Evolutionary conservation across 805 yeast genomes (phyloP).

Genomic region (Yamadazyma scolyti): DNA sequence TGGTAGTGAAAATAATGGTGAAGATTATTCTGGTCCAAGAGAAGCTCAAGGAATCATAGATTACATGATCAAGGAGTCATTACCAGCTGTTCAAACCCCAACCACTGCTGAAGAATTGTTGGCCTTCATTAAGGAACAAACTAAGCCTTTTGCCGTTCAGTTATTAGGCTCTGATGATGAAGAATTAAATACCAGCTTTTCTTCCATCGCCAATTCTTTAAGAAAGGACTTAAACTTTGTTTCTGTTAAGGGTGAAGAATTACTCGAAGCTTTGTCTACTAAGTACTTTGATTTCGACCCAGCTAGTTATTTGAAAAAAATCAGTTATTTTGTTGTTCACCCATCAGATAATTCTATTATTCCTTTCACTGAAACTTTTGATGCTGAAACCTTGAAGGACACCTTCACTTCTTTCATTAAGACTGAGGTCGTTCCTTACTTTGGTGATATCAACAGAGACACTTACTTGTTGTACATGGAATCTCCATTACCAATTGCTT

Average conservation of each 20-base stretch:
- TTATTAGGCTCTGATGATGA: constrained; percentile 31
- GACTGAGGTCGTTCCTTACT: constrained; percentile 70
- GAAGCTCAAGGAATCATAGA: constrained; percentile 70
- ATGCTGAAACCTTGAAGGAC: constrained; percentile 27
- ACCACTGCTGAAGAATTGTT: constrained; percentile 48
- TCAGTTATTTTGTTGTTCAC: constrained; percentile 42
- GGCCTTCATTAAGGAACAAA: constrained; percentile 42
- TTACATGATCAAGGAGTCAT: constrained; percentile 76
- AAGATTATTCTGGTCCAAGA: constrained; percentile 84
- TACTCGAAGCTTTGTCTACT: constrained; percentile 37
- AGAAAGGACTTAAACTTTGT: constrained; percentile 66
- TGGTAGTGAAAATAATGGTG: constrained; percentile 44
- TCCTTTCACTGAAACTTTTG: constrained; percentile 43
- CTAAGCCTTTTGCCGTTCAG: constrained; percentile 59
- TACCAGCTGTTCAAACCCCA: constrained; percentile 58
- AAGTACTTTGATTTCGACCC: constrained; percentile 30
- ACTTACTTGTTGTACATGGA: constrained; percentile 74
- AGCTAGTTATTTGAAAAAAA: constrained; percentile 13
- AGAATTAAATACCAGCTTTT: constrained; percentile 51
- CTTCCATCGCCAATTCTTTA: constrained; percentile 55
- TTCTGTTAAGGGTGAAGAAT: constrained; percentile 32
- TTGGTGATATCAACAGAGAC: constrained; percentile 82
- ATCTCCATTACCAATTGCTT: constrained; percentile 75
- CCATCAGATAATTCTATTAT: constrained; percentile 45
- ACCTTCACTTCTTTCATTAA: constrained; percentile 46